Percentiles rank a stretch among this genome's conserved stretches.
Conservation (phyloP, 306 rosid species). For the Styphnolobium japonicum region DNA sequence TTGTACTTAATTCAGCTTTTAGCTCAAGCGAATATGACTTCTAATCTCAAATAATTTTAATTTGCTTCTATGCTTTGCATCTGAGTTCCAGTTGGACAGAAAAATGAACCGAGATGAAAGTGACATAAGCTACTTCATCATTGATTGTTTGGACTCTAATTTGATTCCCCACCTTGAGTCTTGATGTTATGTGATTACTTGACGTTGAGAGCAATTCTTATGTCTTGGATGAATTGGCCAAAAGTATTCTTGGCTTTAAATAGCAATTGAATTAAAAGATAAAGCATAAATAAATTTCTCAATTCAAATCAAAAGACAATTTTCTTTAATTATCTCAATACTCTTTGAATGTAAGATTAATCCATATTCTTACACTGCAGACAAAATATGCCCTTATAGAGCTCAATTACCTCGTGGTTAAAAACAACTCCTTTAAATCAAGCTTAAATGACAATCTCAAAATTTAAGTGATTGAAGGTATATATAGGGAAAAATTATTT, state of each 20-base stretch:
- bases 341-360: too few relatives aligned
- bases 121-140: slow-evolving; percentile 24
- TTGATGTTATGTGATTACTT: not conserved
- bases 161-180: not conserved
- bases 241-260: not conserved
- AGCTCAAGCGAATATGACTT: slow-evolving; percentile 31
- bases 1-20: slow-evolving; percentile 29
- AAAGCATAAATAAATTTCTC: not conserved
- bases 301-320: not conserved
- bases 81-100: not conserved
- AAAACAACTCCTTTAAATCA: too few relatives aligned
- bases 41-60: not conserved
- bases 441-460: not conserved
- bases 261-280: not conserved
- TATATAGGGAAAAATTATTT: not conserved
- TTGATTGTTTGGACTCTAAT: slow-evolving; percentile 3
- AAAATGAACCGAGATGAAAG: slow-evolving; percentile 4
- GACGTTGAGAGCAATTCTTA: not conserved
- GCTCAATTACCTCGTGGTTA: too few relatives aligned
- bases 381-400: too few relatives aligned
- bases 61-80: slow-evolving; percentile 7
- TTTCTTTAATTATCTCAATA: too few relatives aligned
- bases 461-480: not conserved
- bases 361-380: too few relatives aligned
- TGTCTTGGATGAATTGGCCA: not conserved